Conservation (phyloP, 2,329 filamentous ascomycete genomes). For the Pseudogymnoascus pannorum region DNA sequence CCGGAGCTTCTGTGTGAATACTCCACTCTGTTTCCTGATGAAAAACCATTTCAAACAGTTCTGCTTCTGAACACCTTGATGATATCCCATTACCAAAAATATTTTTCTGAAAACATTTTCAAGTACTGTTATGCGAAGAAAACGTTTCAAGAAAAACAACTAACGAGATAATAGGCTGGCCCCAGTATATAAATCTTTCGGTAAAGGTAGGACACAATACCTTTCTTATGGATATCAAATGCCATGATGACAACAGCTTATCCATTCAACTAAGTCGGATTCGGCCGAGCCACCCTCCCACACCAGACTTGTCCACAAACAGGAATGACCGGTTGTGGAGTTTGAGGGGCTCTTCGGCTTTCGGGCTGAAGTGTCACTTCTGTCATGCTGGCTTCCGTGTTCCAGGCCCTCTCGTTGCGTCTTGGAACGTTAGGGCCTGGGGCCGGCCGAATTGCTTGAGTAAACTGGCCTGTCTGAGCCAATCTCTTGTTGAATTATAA, state of each 20-base stretch:
- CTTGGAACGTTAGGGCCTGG: conserved; percentile 42
- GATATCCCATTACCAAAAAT: conserved; percentile 59
- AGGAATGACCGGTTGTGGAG: conserved; percentile 71
- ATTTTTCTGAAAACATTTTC: conserved; percentile 40
- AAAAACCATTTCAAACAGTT: conserved; percentile 59
- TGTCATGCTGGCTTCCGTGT: conserved; percentile 57
- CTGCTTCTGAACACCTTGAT: conserved; percentile 67
- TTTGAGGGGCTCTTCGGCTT: conserved; percentile 32
- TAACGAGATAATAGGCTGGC: neutral
- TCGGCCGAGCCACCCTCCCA: conserved; percentile 65
- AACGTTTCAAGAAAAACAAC: neutral
- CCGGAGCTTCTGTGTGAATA: neutral
- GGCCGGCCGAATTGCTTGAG: conserved; percentile 59
- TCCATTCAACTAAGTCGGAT: conserved; percentile 66
- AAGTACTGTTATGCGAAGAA: neutral
- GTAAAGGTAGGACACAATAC: conserved; percentile 18
- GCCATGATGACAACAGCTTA: conserved; percentile 59
- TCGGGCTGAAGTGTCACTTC: conserved; percentile 24
- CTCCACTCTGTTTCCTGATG: conserved; percentile 47
- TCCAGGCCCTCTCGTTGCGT: conserved; percentile 45
- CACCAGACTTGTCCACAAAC: conserved; percentile 50
- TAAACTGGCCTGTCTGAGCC: conserved; percentile 62
- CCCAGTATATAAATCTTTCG: neutral
- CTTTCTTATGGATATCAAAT: conserved; percentile 12
- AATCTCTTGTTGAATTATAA: conserved; percentile 4